phyloP scores from a whole-genome alignment of 176 grass and related monocot genomes.

The Tillandsia leiboldiana region DNA sequence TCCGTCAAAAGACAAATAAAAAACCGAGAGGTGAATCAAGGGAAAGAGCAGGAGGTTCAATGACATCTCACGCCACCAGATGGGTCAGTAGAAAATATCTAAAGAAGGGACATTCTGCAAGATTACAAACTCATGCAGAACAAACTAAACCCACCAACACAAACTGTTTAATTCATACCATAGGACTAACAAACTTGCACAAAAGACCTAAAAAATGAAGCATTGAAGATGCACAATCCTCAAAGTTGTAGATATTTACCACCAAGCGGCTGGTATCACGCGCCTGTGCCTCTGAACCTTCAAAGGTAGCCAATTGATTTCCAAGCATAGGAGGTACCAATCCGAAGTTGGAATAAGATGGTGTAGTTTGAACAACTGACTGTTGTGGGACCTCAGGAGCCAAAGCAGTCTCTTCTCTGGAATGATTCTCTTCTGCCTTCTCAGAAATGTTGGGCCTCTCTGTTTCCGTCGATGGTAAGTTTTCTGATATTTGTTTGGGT shows the following conservation, averaged over 20 bases:
- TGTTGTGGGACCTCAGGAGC: constrained; percentile 24
- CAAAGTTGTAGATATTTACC: constrained; percentile 6
- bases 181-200: background rate
- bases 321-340: constrained; percentile 24
- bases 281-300: constrained; percentile 49
- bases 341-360: constrained; percentile 38
- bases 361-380: constrained; percentile 22
- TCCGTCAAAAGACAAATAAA: no score
- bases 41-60: no score
- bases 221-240: constrained; percentile 11
- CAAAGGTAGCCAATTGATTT: constrained; percentile 37
- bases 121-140: no score
- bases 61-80: no score
- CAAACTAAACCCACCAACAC: no score
- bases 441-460: constrained; percentile 14
- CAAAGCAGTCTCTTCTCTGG: constrained; percentile 27
- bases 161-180: background rate
- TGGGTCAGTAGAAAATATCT: no score
- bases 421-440: constrained; percentile 21
- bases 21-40: no score
- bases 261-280: constrained; percentile 21
- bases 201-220: background rate
- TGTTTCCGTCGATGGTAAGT: constrained; percentile 9
- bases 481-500: constrained; percentile 25
- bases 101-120: no score